phyloP scores from a whole-genome alignment of 768 basidiomycete genomes.

The Boletus reticuloceps region DNA sequence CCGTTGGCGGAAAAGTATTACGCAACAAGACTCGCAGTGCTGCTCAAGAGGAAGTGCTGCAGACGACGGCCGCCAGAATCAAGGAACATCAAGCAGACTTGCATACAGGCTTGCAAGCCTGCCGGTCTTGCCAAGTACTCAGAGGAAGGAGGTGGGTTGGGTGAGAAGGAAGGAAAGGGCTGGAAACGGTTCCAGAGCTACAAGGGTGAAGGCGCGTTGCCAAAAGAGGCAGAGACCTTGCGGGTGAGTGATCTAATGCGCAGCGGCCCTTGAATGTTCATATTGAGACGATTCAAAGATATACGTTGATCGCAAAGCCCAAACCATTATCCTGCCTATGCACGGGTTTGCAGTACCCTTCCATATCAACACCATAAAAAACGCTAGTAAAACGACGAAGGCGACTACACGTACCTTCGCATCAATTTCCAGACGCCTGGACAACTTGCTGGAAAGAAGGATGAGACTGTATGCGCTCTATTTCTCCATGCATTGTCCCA shows the following conservation, averaged over 20 bases:
- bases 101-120: conserved; percentile 68
- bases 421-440: conserved; percentile 99
- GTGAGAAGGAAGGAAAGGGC: conserved; percentile 84
- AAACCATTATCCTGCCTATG: conserved; percentile 88
- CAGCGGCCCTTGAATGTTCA: conserved; percentile 2
- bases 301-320: conserved; percentile 84
- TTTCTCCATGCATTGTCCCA: not conserved
- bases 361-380: conserved; percentile 98
- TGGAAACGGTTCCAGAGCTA: conserved; percentile 98
- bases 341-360: conserved; percentile 96
- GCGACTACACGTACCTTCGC: conserved; percentile 88
- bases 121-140: conserved; percentile 84
- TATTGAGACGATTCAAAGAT: conserved; percentile 51
- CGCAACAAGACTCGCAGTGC: conserved; percentile 89
- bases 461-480: conserved; percentile 74
- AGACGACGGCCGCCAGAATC: conserved; percentile 73
- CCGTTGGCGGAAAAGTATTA: conserved; percentile 80
- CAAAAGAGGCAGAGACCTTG: conserved; percentile 75
- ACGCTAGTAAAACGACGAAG: conserved; percentile 97
- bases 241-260: conserved; percentile 50
- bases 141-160: conserved; percentile 70
- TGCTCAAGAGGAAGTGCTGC: conserved; percentile 79
- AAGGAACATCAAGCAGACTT: conserved; percentile 86
- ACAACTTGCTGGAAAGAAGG: conserved; percentile 96
- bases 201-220: conserved; percentile 89